Base-by-base conservation (phyloP, 2,329 filamentous ascomycete genomes). In the Knufia petricola region DNA sequence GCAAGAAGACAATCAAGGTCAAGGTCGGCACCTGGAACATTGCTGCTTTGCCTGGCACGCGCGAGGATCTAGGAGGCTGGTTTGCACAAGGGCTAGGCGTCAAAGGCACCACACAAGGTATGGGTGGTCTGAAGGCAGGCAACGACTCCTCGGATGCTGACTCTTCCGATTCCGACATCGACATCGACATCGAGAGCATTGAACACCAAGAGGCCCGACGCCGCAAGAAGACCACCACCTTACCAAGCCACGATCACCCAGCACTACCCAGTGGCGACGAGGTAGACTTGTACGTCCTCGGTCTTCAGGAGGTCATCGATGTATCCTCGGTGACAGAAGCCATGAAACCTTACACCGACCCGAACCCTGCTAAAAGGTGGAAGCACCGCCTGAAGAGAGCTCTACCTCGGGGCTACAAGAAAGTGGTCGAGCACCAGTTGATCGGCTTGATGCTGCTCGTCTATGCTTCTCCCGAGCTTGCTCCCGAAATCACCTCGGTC, bases 21-120 rank as follows among this genome's bases (percentile, higher is more conserved):
- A 95, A 95, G 67, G 76, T 98, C 45, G 92, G 90, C 36, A 84
- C 86, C 0, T 98, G 92, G 92, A 98, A 98, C 66, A 87, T 95
- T 13, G 92, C 88, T 3, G 82, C 84, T 1, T 82, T 85, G 55
- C 80, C 85, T 10, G 87, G 85, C 20, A 88, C 87, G 0, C 88
- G 95, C 64, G 85, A 87, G 57, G 92, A 96, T 62, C 70, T 98
- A 3, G 84, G 80, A 6, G 79, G 78, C 26, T 98, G 92, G 92
- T 95, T 98, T 63, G 76, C 94, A 6, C 73, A 81, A 9, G 85
- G 84, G 13, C 78, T 84, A 59, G 86, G 85, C 4, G 67, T 89
- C 15, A 79, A 84, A 60, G 86, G 85, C 6, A 66, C 90, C 6
- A 78, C 83, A 51, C 72, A 81, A 47, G 69, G 71, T 15, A 65